Evolutionary conservation across 129 eudicot genomes (phyloP).

Genomic region (Escallonia herrerae): DNA sequence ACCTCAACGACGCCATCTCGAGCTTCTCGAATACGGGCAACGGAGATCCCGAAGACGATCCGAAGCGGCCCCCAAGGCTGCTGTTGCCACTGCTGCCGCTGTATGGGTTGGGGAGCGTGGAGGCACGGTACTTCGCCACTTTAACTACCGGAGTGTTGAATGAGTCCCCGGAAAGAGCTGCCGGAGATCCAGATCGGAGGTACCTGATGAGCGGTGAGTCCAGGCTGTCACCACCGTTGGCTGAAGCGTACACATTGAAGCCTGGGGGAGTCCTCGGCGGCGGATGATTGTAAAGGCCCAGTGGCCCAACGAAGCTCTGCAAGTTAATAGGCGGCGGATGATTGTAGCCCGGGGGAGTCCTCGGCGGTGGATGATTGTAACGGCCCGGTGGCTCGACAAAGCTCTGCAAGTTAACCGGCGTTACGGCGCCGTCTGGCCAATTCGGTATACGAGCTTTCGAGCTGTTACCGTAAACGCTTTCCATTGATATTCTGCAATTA

Average conservation of each 20-base stretch:
- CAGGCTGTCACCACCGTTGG: neutral
- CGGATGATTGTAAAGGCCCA: neutral
- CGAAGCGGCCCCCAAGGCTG: neutral
- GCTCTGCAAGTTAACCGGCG: neutral
- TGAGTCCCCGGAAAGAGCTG: neutral
- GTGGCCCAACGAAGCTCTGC: neutral
- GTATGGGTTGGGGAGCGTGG: neutral
- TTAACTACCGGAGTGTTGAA: neutral
- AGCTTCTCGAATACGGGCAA: constrained; percentile 5
- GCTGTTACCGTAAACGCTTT: constrained; percentile 17
- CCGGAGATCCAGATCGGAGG: constrained; percentile 13
- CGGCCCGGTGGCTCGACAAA: neutral
- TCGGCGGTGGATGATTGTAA: neutral
- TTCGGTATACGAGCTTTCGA: no score
- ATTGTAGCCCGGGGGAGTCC: neutral
- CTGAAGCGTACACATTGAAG: neutral
- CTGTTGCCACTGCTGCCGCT: neutral
- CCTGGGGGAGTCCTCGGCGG: neutral
- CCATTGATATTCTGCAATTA: constrained; percentile 22
- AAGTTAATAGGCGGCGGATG: neutral
- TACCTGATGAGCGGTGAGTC: constrained; percentile 13
- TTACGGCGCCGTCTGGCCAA: neutral
- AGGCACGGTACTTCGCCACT: neutral
- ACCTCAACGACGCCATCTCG: constrained; percentile 2
- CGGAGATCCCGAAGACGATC: constrained; percentile 8